Conservation (phyloP, 371 early-diverging fungal genomes). For the Mucor sp. region DNA sequence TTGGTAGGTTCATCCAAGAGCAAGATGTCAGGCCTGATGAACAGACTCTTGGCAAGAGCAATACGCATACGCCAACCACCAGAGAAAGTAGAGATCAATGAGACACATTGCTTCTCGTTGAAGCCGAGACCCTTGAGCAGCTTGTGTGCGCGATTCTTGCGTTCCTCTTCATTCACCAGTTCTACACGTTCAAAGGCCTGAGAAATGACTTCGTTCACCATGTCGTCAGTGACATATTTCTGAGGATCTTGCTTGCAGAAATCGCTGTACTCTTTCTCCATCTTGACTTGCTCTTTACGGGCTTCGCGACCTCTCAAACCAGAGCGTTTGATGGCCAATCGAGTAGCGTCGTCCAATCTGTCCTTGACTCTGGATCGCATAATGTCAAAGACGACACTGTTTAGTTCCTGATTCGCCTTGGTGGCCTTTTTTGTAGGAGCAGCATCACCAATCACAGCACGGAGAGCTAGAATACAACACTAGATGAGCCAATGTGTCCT, state of each 20-base stretch:
- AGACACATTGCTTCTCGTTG: conserved; percentile 36
- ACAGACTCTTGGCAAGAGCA: conserved; percentile 81
- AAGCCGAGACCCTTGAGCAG: conserved; percentile 68
- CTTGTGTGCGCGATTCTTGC: conserved; percentile 61
- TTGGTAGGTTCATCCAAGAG: conserved; percentile 92
- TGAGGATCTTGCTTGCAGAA: conserved; percentile 39
- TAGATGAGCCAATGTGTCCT: background rate
- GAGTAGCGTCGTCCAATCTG: conserved; percentile 54
- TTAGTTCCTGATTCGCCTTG: conserved; percentile 22
- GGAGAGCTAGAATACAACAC: conserved; percentile 29
- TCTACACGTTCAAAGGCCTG: conserved; percentile 51
- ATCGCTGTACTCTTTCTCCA: conserved; percentile 57
- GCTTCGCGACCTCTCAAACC: conserved; percentile 82
- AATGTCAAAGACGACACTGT: conserved; percentile 32
- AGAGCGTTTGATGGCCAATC: conserved; percentile 73
- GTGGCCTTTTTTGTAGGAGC: background rate
- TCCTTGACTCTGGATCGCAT: conserved; percentile 36
- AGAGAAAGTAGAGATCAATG: conserved; percentile 61
- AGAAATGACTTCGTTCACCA: conserved; percentile 60
- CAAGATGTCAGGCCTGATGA: conserved; percentile 76
- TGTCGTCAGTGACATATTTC: conserved; percentile 47
- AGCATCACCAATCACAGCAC: conserved; percentile 39
- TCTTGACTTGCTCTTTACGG: conserved; percentile 53
- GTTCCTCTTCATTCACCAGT: conserved; percentile 52
- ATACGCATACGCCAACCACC: conserved; percentile 94